Conservation (phyloP, 2,329 filamentous ascomycete genomes). For the Apiospora aurea region DNA sequence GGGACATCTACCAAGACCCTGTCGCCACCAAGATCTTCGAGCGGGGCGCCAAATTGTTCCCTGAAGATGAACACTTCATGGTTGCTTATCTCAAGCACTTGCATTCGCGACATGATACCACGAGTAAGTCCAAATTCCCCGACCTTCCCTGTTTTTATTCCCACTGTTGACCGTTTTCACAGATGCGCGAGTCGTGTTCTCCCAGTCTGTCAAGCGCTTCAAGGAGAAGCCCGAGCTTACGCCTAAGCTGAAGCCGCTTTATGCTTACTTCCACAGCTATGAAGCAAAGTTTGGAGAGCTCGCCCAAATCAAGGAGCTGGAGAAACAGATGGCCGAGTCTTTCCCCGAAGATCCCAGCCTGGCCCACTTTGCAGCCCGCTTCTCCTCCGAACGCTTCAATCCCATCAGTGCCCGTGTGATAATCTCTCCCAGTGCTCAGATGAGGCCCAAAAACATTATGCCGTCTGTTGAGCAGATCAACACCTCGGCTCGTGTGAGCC, state of each 20-base stretch:
- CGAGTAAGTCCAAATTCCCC: slow-evolving; percentile 69
- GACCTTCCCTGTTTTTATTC: slow-evolving; percentile 32
- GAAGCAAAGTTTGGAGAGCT: slow-evolving; percentile 95
- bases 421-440: slow-evolving; percentile 81
- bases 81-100: slow-evolving; percentile 96
- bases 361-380: slow-evolving; percentile 77
- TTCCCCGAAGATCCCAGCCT: slow-evolving; percentile 87
- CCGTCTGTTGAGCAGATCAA: slow-evolving; percentile 60
- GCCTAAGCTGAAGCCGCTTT: slow-evolving; percentile 82
- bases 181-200: slow-evolving; percentile 96
- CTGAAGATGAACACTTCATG: slow-evolving; percentile 91
- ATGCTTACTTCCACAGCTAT: slow-evolving; percentile 92
- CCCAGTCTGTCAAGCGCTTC: slow-evolving; percentile 87
- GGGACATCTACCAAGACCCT: slow-evolving; percentile 92
- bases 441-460: slow-evolving; percentile 67
- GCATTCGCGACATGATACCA: slow-evolving; percentile 89
- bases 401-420: slow-evolving; percentile 83
- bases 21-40: slow-evolving; percentile 96
- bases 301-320: slow-evolving; percentile 86
- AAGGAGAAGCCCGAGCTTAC: slow-evolving; percentile 77
- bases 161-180: slow-evolving; percentile 26
- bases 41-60: slow-evolving; percentile 90
- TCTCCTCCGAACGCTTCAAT: slow-evolving; percentile 77
- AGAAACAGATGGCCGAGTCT: slow-evolving; percentile 91
- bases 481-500: slow-evolving; percentile 53